Percentiles rank a stretch among this genome's conserved stretches.
These are phyloP conservation scores for Incumbomyces lentus DNA, from an alignment of 2,329 filamentous ascomycete genomes.

Conservation along the genomic window DNA sequence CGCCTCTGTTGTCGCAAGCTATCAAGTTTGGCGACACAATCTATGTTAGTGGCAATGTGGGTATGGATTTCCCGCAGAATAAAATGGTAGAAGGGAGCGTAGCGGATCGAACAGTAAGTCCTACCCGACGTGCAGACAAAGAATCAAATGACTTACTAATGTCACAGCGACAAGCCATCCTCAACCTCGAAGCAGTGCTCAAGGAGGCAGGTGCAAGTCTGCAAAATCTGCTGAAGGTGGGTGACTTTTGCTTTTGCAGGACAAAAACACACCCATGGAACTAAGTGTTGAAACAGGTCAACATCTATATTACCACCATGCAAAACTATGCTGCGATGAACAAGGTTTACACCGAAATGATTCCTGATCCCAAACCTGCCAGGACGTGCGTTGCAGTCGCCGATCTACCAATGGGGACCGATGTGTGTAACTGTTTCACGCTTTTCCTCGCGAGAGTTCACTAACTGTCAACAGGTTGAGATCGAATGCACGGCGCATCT, in stretches of 20 bases:
- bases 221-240: constrained; percentile 14
- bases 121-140: background rate
- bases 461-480: constrained; percentile 17
- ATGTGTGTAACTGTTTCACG: constrained; percentile 14
- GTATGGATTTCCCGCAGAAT: constrained; percentile 17
- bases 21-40: constrained; percentile 22
- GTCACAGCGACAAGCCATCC: constrained; percentile 7
- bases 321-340: constrained; percentile 14
- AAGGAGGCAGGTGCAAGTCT: constrained; percentile 11
- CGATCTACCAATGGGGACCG: constrained; percentile 19
- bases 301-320: constrained; percentile 17
- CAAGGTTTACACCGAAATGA: constrained; percentile 15
- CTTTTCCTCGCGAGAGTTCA: background rate
- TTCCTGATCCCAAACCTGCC: constrained; percentile 19
- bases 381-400: constrained; percentile 21
- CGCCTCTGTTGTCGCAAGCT: constrained; percentile 21
- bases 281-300: constrained; percentile 7
- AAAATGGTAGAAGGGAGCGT: constrained; percentile 20
- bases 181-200: constrained; percentile 14
- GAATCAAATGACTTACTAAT: background rate
- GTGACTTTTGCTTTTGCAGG: background rate
- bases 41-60: constrained; percentile 22
- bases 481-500: constrained; percentile 20
- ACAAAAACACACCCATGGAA: background rate
- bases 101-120: constrained; percentile 19